Conservation (phyloP, 2,329 filamentous ascomycete species). For the Alternaria sp. region DNA sequence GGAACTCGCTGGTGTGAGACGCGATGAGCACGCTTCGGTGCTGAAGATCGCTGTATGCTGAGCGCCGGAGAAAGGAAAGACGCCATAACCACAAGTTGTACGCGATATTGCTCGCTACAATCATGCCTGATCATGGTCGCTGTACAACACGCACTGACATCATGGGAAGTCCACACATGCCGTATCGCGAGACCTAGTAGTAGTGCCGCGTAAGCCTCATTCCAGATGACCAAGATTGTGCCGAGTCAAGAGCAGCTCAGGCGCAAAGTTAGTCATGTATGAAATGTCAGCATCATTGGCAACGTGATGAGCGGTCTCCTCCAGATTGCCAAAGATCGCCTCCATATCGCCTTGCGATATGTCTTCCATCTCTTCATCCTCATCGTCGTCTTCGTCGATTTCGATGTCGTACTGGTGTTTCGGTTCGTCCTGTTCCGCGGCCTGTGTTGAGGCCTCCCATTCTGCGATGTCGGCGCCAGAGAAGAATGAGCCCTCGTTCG, state of each 20-base stretch:
- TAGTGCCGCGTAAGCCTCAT: constrained; percentile 1
- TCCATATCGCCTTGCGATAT: constrained; percentile 16
- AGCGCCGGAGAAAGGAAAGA: background rate
- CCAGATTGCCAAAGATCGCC: constrained; percentile 18
- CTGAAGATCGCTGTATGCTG: background rate
- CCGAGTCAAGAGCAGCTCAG: constrained; percentile 17
- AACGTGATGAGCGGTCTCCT: constrained; percentile 9
- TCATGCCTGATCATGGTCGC: background rate
- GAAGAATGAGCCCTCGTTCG: constrained; percentile 15
- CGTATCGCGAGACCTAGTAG: background rate
- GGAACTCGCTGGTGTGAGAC: background rate
- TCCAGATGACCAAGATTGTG: constrained; percentile 11
- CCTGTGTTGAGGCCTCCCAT: constrained; percentile 8
- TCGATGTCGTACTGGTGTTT: background rate
- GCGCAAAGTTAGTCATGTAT: constrained; percentile 30
- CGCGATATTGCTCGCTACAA: background rate
- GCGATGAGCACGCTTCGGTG: background rate
- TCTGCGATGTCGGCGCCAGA: constrained; percentile 15
- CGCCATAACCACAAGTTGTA: background rate
- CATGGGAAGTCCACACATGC: background rate
- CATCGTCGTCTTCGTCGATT: background rate
- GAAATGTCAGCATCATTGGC: constrained; percentile 16
- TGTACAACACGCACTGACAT: background rate
- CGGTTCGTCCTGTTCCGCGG: background rate
- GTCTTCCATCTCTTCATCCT: constrained; percentile 22